A percentile compares a stretch with the other conserved stretches of the same genome.
Conservation (phyloP, 1,139 yeast species). For the Candida albicans region DNA sequence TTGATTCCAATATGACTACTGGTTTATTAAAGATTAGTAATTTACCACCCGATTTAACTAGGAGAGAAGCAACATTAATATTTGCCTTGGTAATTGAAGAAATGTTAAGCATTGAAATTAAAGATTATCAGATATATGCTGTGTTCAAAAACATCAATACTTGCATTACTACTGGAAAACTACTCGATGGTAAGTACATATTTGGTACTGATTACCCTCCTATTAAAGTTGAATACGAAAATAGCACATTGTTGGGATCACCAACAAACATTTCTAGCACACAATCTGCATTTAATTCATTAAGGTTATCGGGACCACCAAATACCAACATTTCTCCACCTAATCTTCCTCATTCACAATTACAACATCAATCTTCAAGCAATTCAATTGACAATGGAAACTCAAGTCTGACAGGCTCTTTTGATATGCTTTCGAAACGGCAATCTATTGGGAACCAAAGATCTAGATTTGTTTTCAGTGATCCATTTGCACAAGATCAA, state of each 20-base stretch:
- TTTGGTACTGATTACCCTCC: slow-evolving; percentile 63
- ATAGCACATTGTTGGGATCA: slow-evolving; percentile 21
- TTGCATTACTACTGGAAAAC: slow-evolving; percentile 69
- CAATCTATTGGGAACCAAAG: slow-evolving; percentile 58
- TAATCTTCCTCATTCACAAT: slow-evolving; percentile 9
- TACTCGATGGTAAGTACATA: slow-evolving; percentile 62
- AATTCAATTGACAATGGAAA: slow-evolving; percentile 3
- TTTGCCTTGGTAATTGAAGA: slow-evolving; percentile 83
- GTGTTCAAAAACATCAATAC: slow-evolving; percentile 63
- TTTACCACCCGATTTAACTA: slow-evolving; percentile 70
- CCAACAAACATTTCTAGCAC: slow-evolving; percentile 18
- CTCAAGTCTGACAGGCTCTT: slow-evolving; percentile 4
- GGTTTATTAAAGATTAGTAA: slow-evolving; percentile 15
- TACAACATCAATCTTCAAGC: slow-evolving; percentile 14
- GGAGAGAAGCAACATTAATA: slow-evolving; percentile 74
- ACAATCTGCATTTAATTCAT: slow-evolving; percentile 24
- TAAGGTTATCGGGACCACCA: slow-evolving; percentile 17
- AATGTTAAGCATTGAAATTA: slow-evolving; percentile 55
- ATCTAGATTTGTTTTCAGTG: slow-evolving; percentile 69
- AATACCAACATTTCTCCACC: slow-evolving; percentile 5
- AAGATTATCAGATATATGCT: slow-evolving; percentile 53
- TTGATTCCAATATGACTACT: slow-evolving; percentile 6
- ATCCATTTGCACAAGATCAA: slow-evolving; percentile 48
- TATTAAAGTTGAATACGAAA: slow-evolving; percentile 51
- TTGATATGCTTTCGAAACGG: slow-evolving; percentile 33